Base-by-base conservation (phyloP, 306 rosid genomes). In the Prunus armeniaca region DNA sequence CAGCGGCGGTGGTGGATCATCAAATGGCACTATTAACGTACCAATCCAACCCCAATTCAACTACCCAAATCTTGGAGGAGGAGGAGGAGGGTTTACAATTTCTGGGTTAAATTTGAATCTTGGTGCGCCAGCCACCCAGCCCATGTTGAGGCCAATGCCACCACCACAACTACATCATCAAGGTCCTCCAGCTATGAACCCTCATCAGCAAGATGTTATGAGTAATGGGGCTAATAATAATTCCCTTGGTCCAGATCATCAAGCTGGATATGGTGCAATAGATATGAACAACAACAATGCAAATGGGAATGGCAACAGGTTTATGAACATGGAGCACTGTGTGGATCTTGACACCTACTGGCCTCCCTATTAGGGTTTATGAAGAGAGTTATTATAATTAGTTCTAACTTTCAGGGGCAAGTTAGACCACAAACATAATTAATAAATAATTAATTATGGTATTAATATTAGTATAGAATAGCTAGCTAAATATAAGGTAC, bases 321-420 rank as follows among this genome's bases (percentile, higher is more conserved):
- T 65, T 56, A 66, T 87, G 86, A 86, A 86, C 76, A 80, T 93
- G 89, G 97, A 89, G 6, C 86, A 84, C 30, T 93, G 96, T 87
- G 78, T 89, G 89, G 96, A 90, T 80, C 86, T 93, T 9, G 96
- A 93, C 19, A 84, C 68, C 83, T 93, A 90, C 87, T 93, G 97
- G 97, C 87, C 85, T 62, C 20, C 84, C 75, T 90, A 86, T 82
- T 90, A 84, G 85, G 69, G 19, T 58, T 11, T 45, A 6, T 17
- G 9, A 38, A 20, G 69, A 46, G 76, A 8, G 12, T 56, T 25
- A 32, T 28, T 34, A 6, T 18, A 63, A 15, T 8, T 17, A 63
- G 46, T 60, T 24, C 56, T 0, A 34, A 34, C 41, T 0, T 5
- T 7, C 25, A 57, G 57, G 55, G 43, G 19, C 41, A 27, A 61